These are phyloP conservation scores for Hyphopichia burtonii DNA, from an alignment of 1,139 yeast species.

Conservation along the genomic window DNA sequence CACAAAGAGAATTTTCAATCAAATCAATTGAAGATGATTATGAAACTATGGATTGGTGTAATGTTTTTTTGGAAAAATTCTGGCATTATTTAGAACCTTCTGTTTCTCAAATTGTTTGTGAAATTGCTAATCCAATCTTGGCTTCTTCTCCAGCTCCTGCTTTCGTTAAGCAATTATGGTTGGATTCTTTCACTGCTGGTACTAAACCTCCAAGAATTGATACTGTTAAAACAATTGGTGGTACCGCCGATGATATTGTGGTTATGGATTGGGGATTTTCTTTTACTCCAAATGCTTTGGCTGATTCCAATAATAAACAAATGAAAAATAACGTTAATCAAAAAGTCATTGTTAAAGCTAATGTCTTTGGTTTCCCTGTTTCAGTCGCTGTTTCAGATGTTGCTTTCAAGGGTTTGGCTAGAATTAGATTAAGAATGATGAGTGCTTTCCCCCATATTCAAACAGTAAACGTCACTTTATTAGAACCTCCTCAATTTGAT, in stretches of 20 bases:
- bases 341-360: conserved; percentile 65
- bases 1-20: conserved; percentile 82
- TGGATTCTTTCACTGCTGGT: conserved; percentile 87
- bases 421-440: conserved; percentile 88
- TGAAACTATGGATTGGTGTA: conserved; percentile 95
- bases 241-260: conserved; percentile 86
- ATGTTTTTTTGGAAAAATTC: conserved; percentile 80
- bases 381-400: conserved; percentile 64
- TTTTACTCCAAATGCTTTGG: conserved; percentile 84
- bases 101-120: conserved; percentile 81
- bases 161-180: conserved; percentile 77
- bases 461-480: conserved; percentile 78
- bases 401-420: conserved; percentile 63
- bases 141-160: conserved; percentile 80
- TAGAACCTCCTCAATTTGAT: conserved; percentile 86
- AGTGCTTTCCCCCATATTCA: conserved; percentile 88
- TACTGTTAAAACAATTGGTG: conserved; percentile 80
- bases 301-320: conserved; percentile 83
- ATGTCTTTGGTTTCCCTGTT: conserved; percentile 62
- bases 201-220: conserved; percentile 94
- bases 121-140: conserved; percentile 78
- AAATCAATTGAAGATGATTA: conserved; percentile 80
- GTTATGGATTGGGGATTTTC: conserved; percentile 96
- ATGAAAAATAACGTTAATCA: conserved; percentile 81
- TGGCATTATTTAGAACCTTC: conserved; percentile 92